A percentile compares a stretch with the other conserved stretches of the same genome.
These are phyloP conservation scores for Kazachstania sp. DNA, from an alignment of 1,139 yeast species.

Conservation along the genomic window DNA sequence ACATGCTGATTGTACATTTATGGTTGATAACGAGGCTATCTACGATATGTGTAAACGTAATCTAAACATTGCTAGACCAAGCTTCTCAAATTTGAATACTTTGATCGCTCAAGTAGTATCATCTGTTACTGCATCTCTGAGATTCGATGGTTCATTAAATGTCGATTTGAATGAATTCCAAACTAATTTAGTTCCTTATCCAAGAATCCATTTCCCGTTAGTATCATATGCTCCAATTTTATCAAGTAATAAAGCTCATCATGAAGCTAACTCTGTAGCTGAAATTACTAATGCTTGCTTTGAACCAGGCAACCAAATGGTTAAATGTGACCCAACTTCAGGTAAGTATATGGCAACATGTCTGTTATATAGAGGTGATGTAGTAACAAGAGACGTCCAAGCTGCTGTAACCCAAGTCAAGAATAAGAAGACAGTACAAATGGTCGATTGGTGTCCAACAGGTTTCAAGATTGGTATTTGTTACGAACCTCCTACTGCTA, in stretches of 20 bases:
- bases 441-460: conserved; percentile 99
- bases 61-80: conserved; percentile 66
- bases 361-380: conserved; percentile 96
- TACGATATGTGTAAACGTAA: conserved; percentile 84
- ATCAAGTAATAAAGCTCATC: conserved; percentile 84
- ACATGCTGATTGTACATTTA: conserved; percentile 85
- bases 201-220: conserved; percentile 89
- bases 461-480: conserved; percentile 99
- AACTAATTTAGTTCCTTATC: conserved; percentile 88
- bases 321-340: conserved; percentile 91
- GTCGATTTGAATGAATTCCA: conserved; percentile 87
- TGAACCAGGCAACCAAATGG: conserved; percentile 98
- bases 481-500: conserved; percentile 93
- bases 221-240: conserved; percentile 93
- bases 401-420: conserved; percentile 89
- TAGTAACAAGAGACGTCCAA: conserved; percentile 94
- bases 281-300: conserved; percentile 93
- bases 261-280: conserved; percentile 84
- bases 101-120: conserved; percentile 88
- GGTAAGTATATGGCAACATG: conserved; percentile 99
- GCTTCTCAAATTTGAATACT: conserved; percentile 78
- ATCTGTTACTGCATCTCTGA: conserved; percentile 77
- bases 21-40: conserved; percentile 89
- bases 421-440: conserved; percentile 87
- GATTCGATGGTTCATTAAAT: conserved; percentile 92